Conservation (phyloP, 176 grass and related monocot genomes). For the Alloteropsis semialata region DNA sequence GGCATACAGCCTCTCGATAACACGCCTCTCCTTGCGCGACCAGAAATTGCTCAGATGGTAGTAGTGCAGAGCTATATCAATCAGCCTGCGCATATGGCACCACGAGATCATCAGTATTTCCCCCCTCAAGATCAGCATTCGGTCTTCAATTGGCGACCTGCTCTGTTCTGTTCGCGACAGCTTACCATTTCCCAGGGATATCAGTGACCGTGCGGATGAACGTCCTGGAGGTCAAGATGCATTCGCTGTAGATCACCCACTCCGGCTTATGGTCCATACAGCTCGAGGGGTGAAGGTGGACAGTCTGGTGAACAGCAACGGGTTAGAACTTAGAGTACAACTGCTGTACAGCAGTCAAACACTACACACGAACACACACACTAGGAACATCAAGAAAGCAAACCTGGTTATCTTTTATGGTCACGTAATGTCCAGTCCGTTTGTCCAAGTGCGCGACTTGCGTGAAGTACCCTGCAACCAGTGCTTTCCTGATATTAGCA, state of each 20-base stretch:
- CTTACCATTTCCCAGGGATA: conserved; percentile 81
- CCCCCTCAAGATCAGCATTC: too few relatives aligned
- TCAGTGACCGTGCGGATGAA: conserved; percentile 87
- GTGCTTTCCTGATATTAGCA: conserved; percentile 72
- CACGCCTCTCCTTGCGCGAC: conserved; percentile 68
- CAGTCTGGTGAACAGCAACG: conserved; percentile 43
- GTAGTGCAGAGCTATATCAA: conserved; percentile 74
- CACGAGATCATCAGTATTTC: neutral
- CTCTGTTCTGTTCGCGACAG: neutral
- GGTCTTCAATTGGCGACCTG: too few relatives aligned
- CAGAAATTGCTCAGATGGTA: conserved; percentile 78
- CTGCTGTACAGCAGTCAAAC: too few relatives aligned
- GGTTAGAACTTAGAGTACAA: neutral
- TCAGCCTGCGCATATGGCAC: conserved; percentile 49
- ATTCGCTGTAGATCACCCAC: conserved; percentile 94
- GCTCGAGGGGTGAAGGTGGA: conserved; percentile 91
- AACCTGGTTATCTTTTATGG: conserved; percentile 95
- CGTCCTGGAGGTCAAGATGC: conserved; percentile 78
- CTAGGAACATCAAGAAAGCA: neutral
- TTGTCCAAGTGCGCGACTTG: conserved; percentile 95
- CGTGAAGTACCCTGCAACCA: conserved; percentile 97
- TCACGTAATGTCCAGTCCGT: conserved; percentile 76
- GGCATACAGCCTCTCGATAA: conserved; percentile 75
- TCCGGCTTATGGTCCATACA: conserved; percentile 89
- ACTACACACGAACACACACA: neutral